phyloP scores from a whole-genome alignment of 768 basidiomycete genomes.

The Mrakia hoshinonis region DNA sequence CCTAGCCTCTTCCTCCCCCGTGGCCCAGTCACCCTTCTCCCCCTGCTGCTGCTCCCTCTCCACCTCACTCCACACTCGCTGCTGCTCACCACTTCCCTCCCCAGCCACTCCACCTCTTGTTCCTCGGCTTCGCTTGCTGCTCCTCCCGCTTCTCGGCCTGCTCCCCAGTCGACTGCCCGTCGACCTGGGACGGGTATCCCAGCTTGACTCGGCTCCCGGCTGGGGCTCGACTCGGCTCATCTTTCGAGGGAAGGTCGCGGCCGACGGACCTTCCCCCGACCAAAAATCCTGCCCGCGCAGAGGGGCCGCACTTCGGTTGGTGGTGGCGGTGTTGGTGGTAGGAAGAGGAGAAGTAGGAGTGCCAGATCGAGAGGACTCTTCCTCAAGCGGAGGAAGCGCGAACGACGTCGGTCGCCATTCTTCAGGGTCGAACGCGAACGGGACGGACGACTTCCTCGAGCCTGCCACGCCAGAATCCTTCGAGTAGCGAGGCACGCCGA shows the following conservation, averaged over 20 bases:
- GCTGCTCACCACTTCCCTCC: neutral
- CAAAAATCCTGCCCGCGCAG: neutral
- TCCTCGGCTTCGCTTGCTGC: too few species aligned
- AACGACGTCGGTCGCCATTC: neutral
- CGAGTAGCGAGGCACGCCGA: neutral
- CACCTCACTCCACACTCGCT: too few species aligned
- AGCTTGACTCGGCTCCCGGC: too few species aligned
- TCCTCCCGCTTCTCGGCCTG: too few species aligned
- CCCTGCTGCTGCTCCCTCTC: neutral
- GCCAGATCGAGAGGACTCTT: neutral
- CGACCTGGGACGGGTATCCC: too few species aligned
- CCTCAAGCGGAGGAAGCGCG: neutral
- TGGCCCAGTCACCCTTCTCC: neutral
- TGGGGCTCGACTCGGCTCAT: neutral
- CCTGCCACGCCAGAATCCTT: neutral
- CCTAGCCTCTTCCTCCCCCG: neutral
- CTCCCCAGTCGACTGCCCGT: too few species aligned
- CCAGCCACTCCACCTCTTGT: too few species aligned
- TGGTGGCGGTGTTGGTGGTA: neutral
- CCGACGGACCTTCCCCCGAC: neutral
- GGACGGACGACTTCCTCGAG: neutral
- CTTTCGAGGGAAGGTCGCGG: slow-evolving; percentile 1
- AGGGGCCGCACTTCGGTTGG: neutral
- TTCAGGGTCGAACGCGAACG: neutral
- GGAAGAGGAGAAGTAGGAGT: neutral